phyloP scores from a whole-genome alignment of 352 stramenopile genomes.

The Phytophthora fragariae region DNA sequence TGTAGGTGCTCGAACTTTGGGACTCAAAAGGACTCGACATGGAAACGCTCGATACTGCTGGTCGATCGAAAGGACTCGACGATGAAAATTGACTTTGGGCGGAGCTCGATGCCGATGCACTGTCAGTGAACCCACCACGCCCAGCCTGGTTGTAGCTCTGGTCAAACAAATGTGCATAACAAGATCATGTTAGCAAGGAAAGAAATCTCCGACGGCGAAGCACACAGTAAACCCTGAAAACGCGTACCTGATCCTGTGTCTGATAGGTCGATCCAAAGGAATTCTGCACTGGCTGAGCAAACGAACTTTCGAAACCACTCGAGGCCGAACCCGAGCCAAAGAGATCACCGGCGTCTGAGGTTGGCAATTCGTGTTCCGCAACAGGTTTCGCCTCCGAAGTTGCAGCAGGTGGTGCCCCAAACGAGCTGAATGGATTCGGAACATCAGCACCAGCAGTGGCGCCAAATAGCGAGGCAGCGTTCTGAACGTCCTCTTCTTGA shows the following conservation, averaged over 20 bases:
- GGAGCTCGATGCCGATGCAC: constrained; percentile 18
- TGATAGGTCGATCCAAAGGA: constrained; percentile 45
- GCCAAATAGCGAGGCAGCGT: constrained; percentile 72
- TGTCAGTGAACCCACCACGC: constrained; percentile 16
- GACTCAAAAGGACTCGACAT: constrained; percentile 30
- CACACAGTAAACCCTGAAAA: neutral
- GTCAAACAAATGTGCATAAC: neutral
- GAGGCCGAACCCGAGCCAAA: constrained; percentile 54
- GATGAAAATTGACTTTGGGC: constrained; percentile 19
- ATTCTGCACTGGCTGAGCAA: constrained; percentile 37
- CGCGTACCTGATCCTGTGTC: constrained; percentile 48
- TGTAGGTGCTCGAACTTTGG: constrained; percentile 21
- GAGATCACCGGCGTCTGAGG: constrained; percentile 61
- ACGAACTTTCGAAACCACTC: constrained; percentile 42
- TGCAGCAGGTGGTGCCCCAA: constrained; percentile 24
- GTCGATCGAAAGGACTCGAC: constrained; percentile 31
- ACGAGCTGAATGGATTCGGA: constrained; percentile 67
- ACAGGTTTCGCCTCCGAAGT: constrained; percentile 16
- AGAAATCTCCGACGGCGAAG: neutral
- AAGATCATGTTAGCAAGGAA: neutral
- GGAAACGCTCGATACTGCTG: constrained; percentile 9
- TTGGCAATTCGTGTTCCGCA: constrained; percentile 59
- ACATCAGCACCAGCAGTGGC: constrained; percentile 50
- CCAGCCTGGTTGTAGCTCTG: constrained; percentile 33
- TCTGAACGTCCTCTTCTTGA: constrained; percentile 41